Base-by-base conservation (phyloP, 257 asterid species). In the Solanum pennellii region DNA sequence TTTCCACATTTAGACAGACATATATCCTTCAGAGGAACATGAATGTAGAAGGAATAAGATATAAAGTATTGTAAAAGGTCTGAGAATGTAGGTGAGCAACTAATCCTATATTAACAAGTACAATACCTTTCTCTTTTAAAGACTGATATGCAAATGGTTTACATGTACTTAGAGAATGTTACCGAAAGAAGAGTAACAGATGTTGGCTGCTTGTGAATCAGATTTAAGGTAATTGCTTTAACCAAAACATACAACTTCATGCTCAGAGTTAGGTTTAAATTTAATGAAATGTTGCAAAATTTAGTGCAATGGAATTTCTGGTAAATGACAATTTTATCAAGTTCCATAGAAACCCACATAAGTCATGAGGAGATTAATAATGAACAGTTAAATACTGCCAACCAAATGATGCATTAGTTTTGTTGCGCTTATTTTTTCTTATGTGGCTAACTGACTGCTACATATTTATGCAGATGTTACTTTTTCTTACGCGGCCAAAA, bases 151-250 rank as follows among this genome's bases (percentile, higher is more conserved):
- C 35, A 76, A 76, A 41, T 76, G 56, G 83, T 6, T 41, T 13
- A 75, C 56, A 39, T 75, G 45, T 74, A 21, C 29, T 37, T 35
- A 5, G 39, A 35, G 39, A 42, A 75, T 42, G 27, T 41, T 27
- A 76, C 60, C 16, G 56, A 12, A 33, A 31, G 21, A 49, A 15
- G 59, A 5, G 59, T 49, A 7, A 49, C 59, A 49, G 21, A 49
- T 49, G 21, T 15, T 49, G 59, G 59, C 59, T 49, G 59, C 59
- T 49, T 0, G 1, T 49, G 59, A 49, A 15, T 49, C 59, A 90
- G 92, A 87, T 94, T 94, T 86, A 95, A 80, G 92, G 91, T 91
- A 88, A 88, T 98, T 94, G 96, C 93, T 92, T 73, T 45, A 74
- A 80, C 47, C 60, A 88, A 87, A 83, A 44, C 52, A 9, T 49